Evolutionary conservation across 306 rosid genomes (phyloP).

Genomic region (Rosa lucieae): DNA sequence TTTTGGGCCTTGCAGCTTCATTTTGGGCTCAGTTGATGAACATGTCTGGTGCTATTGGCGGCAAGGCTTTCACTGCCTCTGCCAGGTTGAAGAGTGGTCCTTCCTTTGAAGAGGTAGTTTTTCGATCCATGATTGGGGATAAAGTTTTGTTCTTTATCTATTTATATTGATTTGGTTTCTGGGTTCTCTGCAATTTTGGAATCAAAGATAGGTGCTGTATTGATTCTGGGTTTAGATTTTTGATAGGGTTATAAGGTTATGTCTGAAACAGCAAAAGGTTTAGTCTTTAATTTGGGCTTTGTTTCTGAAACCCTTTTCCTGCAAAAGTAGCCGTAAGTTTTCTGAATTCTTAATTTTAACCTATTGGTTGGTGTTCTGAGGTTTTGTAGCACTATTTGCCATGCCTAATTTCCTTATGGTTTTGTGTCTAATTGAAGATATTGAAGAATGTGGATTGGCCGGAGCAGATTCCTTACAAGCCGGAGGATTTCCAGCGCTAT

Average conservation of each 20-base stretch:
- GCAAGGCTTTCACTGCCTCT: conserved; percentile 58
- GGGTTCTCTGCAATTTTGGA: conserved; percentile 5
- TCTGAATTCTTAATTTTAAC: neutral
- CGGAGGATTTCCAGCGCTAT: conserved; percentile 72
- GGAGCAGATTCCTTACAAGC: conserved; percentile 69
- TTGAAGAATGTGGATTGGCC: conserved; percentile 77
- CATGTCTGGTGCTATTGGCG: conserved; percentile 40
- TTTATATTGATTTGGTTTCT: neutral
- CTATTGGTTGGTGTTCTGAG: conserved; percentile 14
- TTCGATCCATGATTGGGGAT: neutral
- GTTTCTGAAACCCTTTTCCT: neutral
- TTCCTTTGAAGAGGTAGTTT: conserved; percentile 57
- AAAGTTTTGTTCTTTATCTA: neutral
- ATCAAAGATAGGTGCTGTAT: neutral
- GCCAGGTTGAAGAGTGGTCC: conserved; percentile 44
- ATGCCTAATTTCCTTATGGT: conserved; percentile 2
- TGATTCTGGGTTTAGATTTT: neutral
- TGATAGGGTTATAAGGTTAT: neutral
- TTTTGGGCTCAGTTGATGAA: conserved; percentile 42
- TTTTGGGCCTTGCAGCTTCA: conserved; percentile 57
- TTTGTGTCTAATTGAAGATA: conserved; percentile 34
- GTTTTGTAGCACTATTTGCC: neutral
- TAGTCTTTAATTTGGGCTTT: neutral
- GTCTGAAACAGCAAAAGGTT: neutral
- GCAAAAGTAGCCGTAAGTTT: neutral